phyloP scores from a whole-genome alignment of 768 basidiomycete genomes.

The Termitomyces sp. region DNA sequence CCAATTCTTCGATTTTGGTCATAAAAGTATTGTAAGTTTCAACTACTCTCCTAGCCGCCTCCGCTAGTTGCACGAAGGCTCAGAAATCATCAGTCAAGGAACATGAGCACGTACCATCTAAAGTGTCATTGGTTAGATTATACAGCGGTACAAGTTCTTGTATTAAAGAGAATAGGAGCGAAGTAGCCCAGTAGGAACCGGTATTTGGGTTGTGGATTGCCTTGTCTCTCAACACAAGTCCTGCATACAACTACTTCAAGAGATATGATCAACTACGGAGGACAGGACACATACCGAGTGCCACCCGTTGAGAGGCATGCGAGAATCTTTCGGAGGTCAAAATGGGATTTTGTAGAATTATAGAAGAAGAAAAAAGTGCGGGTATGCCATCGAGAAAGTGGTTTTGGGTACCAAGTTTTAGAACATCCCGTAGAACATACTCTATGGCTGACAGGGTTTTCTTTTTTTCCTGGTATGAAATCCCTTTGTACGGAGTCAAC shows the following conservation, averaged over 20 bases:
- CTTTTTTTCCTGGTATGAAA: constrained; percentile 60
- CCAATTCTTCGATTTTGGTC: constrained; percentile 52
- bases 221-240: constrained; percentile 63
- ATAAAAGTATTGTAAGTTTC: constrained; percentile 63
- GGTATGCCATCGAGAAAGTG: constrained; percentile 77
- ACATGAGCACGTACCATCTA: constrained; percentile 36
- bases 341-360: constrained; percentile 32
- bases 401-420: constrained; percentile 78
- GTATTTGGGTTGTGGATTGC: constrained; percentile 55
- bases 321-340: constrained; percentile 28
- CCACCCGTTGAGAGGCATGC: constrained; percentile 42
- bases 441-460: constrained; percentile 57
- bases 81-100: not conserved
- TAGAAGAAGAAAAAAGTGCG: constrained; percentile 50
- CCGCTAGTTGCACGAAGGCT: constrained; percentile 24
- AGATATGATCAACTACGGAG: not conserved
- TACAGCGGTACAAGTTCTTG: constrained; percentile 61
- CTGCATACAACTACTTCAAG: constrained; percentile 24
- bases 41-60: constrained; percentile 42
- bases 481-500: constrained; percentile 61
- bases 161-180: constrained; percentile 69
- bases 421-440: constrained; percentile 71
- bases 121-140: constrained; percentile 27
- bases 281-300: constrained; percentile 43
- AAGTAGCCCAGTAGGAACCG: constrained; percentile 65